Evolutionary conservation across 2,329 filamentous ascomycete species (phyloP).

Genomic region (Macrophomina phaseolina): DNA sequence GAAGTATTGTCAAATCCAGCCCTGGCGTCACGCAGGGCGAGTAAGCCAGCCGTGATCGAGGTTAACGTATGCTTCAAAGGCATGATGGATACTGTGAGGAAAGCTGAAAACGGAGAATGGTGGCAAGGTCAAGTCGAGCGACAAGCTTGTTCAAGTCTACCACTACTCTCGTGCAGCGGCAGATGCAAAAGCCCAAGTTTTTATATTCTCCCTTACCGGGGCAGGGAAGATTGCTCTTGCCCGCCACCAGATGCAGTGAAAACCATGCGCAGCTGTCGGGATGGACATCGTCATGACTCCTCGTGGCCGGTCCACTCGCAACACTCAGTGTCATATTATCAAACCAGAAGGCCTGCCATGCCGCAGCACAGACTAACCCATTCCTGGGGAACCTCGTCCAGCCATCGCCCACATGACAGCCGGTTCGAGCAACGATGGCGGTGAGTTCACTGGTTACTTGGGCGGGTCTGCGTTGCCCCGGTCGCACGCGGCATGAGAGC

Average conservation of each 20-base stretch:
- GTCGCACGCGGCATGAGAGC: conserved; percentile 3
- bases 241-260: neutral
- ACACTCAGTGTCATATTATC: conserved; percentile 1
- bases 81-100: neutral
- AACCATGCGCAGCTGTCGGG: neutral
- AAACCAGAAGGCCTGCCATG: neutral
- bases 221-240: neutral
- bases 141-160: neutral
- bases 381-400: conserved; percentile 6
- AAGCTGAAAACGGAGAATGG: neutral
- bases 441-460: neutral
- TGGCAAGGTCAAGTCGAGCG: neutral
- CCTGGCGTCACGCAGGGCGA: neutral
- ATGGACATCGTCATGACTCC: neutral
- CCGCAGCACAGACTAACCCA: neutral
- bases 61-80: neutral
- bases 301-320: conserved; percentile 13
- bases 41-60: neutral
- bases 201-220: conserved; percentile 5
- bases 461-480: neutral
- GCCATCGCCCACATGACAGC: conserved; percentile 7
- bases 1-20: conserved; percentile 32
- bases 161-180: neutral
- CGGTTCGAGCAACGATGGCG: neutral
- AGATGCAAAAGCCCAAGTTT: neutral